Evolutionary conservation across 2,329 filamentous ascomycete genomes (phyloP).

Genomic region (Trichoderma sp.): DNA sequence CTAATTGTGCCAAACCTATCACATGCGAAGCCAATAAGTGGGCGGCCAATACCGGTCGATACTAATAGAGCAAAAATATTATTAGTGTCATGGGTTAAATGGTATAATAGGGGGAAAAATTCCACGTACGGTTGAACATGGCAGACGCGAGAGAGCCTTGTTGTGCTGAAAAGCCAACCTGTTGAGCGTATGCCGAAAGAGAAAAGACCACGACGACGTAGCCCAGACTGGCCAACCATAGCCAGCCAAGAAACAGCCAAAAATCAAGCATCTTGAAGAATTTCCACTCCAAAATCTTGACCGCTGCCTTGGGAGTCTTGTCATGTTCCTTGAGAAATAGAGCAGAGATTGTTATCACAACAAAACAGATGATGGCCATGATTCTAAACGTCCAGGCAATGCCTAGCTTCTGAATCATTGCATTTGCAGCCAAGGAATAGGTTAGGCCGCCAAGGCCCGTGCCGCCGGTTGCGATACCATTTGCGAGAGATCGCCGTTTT

Average conservation of each 20-base stretch:
- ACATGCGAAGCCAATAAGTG: neutral
- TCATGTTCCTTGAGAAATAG: conserved; percentile 69
- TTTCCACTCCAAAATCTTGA: conserved; percentile 61
- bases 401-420: conserved; percentile 65
- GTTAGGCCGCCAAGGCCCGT: conserved; percentile 69
- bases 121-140: conserved; percentile 54
- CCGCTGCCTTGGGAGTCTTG: conserved; percentile 61
- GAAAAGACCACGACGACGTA: conserved; percentile 75
- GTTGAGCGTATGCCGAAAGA: conserved; percentile 68
- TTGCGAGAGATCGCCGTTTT: conserved; percentile 66
- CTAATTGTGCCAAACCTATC: conserved; percentile 2
- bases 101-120: neutral
- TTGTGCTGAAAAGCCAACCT: conserved; percentile 62
- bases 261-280: conserved; percentile 64
- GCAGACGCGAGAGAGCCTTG: conserved; percentile 72
- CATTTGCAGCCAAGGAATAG: conserved; percentile 65
- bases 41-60: conserved; percentile 8
- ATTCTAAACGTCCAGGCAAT: conserved; percentile 66
- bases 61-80: neutral
- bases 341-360: conserved; percentile 61
- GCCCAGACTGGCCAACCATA: conserved; percentile 67
- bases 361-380: conserved; percentile 60
- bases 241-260: conserved; percentile 62
- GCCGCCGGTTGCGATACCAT: conserved; percentile 64
- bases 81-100: neutral